Evolutionary conservation across 2,329 filamentous ascomycete species (phyloP).

Genomic region (Thielaviopsis euricoi): DNA sequence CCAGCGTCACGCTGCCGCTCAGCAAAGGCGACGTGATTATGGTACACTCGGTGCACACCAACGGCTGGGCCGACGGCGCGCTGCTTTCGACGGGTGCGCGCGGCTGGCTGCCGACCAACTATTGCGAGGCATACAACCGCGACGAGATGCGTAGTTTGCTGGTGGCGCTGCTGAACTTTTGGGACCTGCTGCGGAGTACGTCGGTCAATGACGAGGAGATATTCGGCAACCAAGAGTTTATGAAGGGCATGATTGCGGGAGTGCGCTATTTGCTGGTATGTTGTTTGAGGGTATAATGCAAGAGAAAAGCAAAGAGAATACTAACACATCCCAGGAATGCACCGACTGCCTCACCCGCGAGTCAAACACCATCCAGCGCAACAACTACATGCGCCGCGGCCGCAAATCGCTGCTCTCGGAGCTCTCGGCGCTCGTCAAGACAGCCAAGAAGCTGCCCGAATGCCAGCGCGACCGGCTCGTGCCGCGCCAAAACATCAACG

Average conservation of each 20-base stretch:
- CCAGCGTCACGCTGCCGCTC: constrained; percentile 75
- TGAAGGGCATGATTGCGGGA: constrained; percentile 84
- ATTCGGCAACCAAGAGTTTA: constrained; percentile 83
- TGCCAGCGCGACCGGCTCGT: constrained; percentile 35
- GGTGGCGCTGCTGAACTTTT: constrained; percentile 76
- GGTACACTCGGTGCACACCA: constrained; percentile 92
- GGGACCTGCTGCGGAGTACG: constrained; percentile 73
- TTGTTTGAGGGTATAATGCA: constrained; percentile 13
- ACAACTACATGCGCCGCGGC: constrained; percentile 60
- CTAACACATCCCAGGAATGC: constrained; percentile 46
- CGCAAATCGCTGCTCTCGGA: constrained; percentile 82
- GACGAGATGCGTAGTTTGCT: constrained; percentile 71
- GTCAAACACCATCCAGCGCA: constrained; percentile 54
- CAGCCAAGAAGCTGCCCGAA: constrained; percentile 71
- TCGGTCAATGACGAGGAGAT: constrained; percentile 59
- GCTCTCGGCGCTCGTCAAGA: constrained; percentile 75
- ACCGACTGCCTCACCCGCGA: constrained; percentile 79
- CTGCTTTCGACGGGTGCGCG: constrained; percentile 69
- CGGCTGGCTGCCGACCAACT: constrained; percentile 96
- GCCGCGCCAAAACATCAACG: constrained; percentile 36
- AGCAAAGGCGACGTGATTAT: constrained; percentile 84
- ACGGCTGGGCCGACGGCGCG: constrained; percentile 96
- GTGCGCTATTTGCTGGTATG: constrained; percentile 78
- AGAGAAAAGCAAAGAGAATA: neutral
- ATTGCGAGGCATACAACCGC: constrained; percentile 89